A percentile compares a stretch with the other conserved stretches of the same genome.
phyloP scores from a whole-genome alignment of 805 yeast genomes.

The Metschnikowia reukaufii region DNA sequence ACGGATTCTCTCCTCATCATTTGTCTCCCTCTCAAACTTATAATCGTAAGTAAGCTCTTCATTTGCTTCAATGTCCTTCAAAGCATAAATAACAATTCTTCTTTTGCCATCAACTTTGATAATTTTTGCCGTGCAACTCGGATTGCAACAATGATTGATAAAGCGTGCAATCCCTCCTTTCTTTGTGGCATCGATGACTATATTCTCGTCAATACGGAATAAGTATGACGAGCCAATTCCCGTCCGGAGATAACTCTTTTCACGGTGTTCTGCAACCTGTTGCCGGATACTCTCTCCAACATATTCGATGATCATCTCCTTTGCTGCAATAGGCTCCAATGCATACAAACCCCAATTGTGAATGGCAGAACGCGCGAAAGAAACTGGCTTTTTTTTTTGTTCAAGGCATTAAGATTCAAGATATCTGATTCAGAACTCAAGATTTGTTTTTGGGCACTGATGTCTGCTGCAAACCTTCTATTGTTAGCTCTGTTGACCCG shows the following conservation, averaged over 20 bases:
- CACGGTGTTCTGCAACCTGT: conserved; percentile 92
- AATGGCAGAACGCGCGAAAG: conserved; percentile 95
- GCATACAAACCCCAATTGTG: conserved; percentile 99
- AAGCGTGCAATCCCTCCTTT: conserved; percentile 97
- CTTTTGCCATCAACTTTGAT: conserved; percentile 92
- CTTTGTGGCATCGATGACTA: conserved; percentile 96
- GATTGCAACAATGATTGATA: conserved; percentile 96
- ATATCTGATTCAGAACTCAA: conserved; percentile 82
- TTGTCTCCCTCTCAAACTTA: conserved; percentile 88
- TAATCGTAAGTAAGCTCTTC: conserved; percentile 96
- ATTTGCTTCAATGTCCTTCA: conserved; percentile 81
- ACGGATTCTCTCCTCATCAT: conserved; percentile 81
- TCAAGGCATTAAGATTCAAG: conserved; percentile 79
- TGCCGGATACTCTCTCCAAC: conserved; percentile 94
- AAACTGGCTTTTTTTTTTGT: conserved; percentile 91
- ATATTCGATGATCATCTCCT: conserved; percentile 96
- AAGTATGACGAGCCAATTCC: conserved; percentile 96
- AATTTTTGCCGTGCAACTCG: conserved; percentile 95
- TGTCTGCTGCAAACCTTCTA: conserved; percentile 86
- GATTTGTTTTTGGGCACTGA: conserved; percentile 73
- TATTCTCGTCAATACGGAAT: conserved; percentile 88
- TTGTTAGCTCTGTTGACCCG: conserved; percentile 84
- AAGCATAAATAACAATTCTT: conserved; percentile 91
- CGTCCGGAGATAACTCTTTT: conserved; percentile 75
- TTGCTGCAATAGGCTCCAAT: conserved; percentile 89